Conservation (phyloP, 257 asterid genomes). For the Phtheirospermum japonicum region DNA sequence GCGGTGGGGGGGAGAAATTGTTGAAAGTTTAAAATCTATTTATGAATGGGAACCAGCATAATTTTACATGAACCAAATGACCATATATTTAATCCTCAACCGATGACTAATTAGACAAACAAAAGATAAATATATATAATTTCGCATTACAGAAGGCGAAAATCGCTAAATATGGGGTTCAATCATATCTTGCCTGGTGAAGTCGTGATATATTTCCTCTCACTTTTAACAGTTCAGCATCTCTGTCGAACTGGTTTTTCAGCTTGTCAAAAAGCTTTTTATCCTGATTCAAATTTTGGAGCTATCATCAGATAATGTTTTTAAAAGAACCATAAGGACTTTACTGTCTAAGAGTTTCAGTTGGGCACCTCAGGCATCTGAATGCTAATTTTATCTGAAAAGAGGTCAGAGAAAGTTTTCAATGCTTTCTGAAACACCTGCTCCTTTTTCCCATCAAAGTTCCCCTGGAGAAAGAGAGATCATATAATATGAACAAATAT, state of each 20-base stretch:
- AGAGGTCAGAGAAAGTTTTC: neutral
- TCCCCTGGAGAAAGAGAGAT: constrained; percentile 5
- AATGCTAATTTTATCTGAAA: constrained; percentile 9
- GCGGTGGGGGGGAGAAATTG: too few species aligned
- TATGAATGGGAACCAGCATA: neutral
- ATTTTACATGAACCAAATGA: neutral
- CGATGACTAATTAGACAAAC: neutral
- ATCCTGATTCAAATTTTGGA: constrained; percentile 20
- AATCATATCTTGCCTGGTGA: neutral
- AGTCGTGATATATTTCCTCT: constrained; percentile 14
- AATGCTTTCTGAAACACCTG: neutral
- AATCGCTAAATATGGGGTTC: neutral
- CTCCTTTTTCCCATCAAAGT: neutral
- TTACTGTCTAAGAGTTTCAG: neutral
- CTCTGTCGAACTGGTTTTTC: constrained; percentile 6
- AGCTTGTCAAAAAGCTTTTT: constrained; percentile 2
- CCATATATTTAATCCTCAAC: neutral
- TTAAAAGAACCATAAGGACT: neutral
- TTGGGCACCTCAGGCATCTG: constrained; percentile 23
- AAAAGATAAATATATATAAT: neutral
- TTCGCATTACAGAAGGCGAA: neutral
- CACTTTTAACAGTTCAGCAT: constrained; percentile 1
- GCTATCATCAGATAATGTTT: constrained; percentile 9
- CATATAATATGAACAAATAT: neutral
- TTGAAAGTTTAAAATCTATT: neutral